Base-by-base conservation (phyloP, 805 yeast genomes). In the Metschnikowia hibisci region DNA sequence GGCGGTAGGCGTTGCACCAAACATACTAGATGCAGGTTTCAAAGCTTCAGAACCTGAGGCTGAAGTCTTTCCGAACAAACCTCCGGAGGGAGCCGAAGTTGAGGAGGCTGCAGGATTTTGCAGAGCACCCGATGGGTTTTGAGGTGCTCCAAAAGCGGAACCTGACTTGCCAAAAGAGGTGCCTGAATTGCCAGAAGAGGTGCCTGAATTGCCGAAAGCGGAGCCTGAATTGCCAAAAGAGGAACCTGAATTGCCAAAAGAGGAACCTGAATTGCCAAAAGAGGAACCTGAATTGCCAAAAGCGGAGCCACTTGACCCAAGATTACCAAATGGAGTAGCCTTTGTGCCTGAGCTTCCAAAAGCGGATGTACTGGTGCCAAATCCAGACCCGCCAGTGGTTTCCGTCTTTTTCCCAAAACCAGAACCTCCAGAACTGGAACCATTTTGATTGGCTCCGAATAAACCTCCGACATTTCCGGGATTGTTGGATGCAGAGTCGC, bases 141-240 rank as follows among this genome's bases (percentile, higher is more conserved):
- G 34, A 6, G 41, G 11, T 37, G 35, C 43, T 6, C 46, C 43
- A 6, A 46, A 41, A 9, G 42, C 13, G 6, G 49, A 33, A 9
- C n/a, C n/a, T n/a, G n/a, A n/a, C n/a, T n/a, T n/a, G n/a, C n/a
- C n/a, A n/a, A n/a, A n/a, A n/a, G n/a, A n/a, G n/a, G n/a, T n/a
- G n/a, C n/a, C n/a, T n/a, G n/a, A n/a, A n/a, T n/a, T n/a, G n/a
- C n/a, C n/a, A n/a, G n/a, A n/a, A n/a, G n/a, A n/a, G n/a, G n/a
- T n/a, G n/a, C n/a, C n/a, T n/a, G n/a, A n/a, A n/a, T n/a, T n/a
- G n/a, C n/a, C n/a, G n/a, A n/a, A n/a, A n/a, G n/a, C n/a, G n/a
- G n/a, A n/a, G n/a, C n/a, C n/a, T n/a, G n/a, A n/a, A n/a, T n/a
- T n/a, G n/a, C n/a, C n/a, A n/a, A n/a, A n/a, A n/a, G n/a, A n/a